These are phyloP conservation scores for Colletotrichum sojae DNA, from an alignment of 2,329 filamentous ascomycete genomes.

Conservation along the genomic window DNA sequence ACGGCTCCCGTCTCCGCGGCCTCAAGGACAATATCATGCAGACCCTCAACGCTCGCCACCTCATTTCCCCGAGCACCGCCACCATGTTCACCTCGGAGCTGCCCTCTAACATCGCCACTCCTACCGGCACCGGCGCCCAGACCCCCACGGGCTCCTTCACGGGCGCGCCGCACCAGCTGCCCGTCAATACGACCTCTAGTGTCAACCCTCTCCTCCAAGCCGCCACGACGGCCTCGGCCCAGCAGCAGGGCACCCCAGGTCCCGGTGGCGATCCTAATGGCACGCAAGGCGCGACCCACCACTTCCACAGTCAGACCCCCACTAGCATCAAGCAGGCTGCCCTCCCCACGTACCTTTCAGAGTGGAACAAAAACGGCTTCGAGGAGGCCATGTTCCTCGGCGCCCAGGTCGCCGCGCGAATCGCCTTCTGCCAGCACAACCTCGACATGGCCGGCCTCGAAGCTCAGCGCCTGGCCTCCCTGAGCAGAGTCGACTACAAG, in stretches of 20 bases:
- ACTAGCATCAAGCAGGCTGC: slow-evolving; percentile 85
- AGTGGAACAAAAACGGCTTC: slow-evolving; percentile 86
- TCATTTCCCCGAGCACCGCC: slow-evolving; percentile 91
- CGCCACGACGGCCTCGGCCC: slow-evolving; percentile 79
- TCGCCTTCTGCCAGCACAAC: slow-evolving; percentile 73
- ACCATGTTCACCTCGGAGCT: slow-evolving; percentile 98
- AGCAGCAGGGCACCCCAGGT: slow-evolving; percentile 51
- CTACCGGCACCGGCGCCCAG: slow-evolving; percentile 89
- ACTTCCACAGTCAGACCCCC: slow-evolving; percentile 79
- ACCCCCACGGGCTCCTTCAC: slow-evolving; percentile 80
- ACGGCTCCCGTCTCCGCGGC: slow-evolving; percentile 80
- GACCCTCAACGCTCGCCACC: slow-evolving; percentile 84
- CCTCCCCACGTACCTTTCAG: slow-evolving; percentile 87
- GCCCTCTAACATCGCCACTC: slow-evolving; percentile 93
- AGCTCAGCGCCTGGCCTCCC: slow-evolving; percentile 68
- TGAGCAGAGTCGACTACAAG: slow-evolving; percentile 74
- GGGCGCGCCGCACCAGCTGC: slow-evolving; percentile 68
- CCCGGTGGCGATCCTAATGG: slow-evolving; percentile 58
- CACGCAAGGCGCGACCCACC: slow-evolving; percentile 56
- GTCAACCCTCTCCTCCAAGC: slow-evolving; percentile 95
- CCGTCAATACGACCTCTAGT: slow-evolving; percentile 57
- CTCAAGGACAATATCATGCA: slow-evolving; percentile 91
- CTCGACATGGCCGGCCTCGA: slow-evolving; percentile 67
- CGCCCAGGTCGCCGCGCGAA: slow-evolving; percentile 83
- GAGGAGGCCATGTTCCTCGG: slow-evolving; percentile 92